Percentiles rank a stretch among this genome's conserved stretches.
These are phyloP conservation scores for Beta macrorhiza DNA, from an alignment of 179 eudicot genomes.

Conservation along the genomic window DNA sequence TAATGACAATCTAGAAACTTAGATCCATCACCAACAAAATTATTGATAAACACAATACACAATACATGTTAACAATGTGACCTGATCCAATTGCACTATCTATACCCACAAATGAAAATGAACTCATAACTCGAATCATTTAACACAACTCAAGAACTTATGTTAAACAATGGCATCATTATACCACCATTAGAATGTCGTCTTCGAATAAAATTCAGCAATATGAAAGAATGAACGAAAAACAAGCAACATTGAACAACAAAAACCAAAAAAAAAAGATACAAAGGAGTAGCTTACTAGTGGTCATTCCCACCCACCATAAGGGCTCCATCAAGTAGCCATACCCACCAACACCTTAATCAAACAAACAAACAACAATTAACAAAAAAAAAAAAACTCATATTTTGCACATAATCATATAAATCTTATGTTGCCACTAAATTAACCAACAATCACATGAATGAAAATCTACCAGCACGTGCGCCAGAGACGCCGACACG, in stretches of 20 bases:
- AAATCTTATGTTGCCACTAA: background rate
- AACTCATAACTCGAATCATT: background rate
- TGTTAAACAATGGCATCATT: constrained; percentile 2
- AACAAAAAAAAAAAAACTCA: constrained; percentile 11
- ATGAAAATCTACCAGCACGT: constrained; percentile 56
- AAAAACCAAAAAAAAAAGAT: background rate
- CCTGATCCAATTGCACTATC: background rate
- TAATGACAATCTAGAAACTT: background rate
- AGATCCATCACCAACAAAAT: background rate
- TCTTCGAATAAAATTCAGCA: background rate
- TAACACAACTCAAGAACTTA: background rate
- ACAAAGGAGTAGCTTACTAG: constrained; percentile 57
- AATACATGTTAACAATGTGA: no score
- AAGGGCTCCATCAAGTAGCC: constrained; percentile 84
- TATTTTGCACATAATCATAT: constrained; percentile 10
- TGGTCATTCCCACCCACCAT: constrained; percentile 95
- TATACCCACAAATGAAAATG: background rate
- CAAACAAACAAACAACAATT: constrained; percentile 19
- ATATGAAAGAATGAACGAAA: no score
- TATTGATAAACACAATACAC: background rate
- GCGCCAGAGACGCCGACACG: constrained; percentile 67
- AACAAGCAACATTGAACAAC: background rate
- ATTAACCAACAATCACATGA: constrained; percentile 16
- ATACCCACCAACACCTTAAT: constrained; percentile 83
- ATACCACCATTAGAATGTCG: constrained; percentile 14